Percentiles rank a stretch among this genome's conserved stretches.
Conservation (phyloP, 2,329 filamentous ascomycete species). For the Fonsecaea multimorphosa region DNA sequence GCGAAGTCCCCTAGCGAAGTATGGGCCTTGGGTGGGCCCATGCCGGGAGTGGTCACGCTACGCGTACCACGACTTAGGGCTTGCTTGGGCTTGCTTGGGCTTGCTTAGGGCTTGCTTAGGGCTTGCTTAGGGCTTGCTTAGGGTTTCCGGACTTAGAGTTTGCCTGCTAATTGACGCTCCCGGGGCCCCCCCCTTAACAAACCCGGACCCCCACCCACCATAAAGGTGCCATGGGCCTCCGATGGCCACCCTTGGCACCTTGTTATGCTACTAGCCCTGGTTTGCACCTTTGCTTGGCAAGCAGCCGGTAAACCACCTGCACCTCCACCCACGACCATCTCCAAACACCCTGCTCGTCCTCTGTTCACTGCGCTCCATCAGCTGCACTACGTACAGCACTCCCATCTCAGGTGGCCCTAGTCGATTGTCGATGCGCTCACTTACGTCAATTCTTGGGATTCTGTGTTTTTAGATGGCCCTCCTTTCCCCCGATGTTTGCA, state of each 20-base stretch:
- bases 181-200: not conserved
- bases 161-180: not conserved
- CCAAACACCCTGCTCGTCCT: not conserved
- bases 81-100: not conserved
- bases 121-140: too few species aligned
- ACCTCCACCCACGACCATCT: not conserved
- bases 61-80: not conserved
- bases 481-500: not conserved
- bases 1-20: too few species aligned
- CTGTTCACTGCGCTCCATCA: not conserved
- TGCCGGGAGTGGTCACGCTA: not conserved
- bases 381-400: not conserved
- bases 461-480: constrained; percentile 1
- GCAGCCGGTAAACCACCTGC: not conserved
- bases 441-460: not conserved
- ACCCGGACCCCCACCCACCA: not conserved
- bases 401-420: not conserved
- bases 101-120: not conserved
- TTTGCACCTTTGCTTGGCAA: not conserved
- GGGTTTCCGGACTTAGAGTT: not conserved
- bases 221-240: not conserved
- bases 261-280: too few species aligned
- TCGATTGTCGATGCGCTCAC: not conserved
- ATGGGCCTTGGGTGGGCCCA: too few species aligned
- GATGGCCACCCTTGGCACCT: too few species aligned